phyloP scores from a whole-genome alignment of 805 yeast species.

The Kodamaea fukazawae region DNA sequence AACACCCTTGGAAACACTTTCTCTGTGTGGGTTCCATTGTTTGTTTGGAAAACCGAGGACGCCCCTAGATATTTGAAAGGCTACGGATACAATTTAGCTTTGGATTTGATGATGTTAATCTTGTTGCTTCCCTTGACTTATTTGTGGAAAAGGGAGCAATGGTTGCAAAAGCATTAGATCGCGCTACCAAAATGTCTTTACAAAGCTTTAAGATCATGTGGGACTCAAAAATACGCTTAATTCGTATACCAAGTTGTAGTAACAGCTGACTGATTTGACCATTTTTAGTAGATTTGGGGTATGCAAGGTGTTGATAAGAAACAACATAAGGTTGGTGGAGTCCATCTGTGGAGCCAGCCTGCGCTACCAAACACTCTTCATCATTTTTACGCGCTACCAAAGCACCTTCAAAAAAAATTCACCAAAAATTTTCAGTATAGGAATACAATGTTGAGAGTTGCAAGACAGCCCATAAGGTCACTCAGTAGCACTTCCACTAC shows the following conservation, averaged over 20 bases:
- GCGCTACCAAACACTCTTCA: background rate
- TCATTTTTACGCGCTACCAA: conserved; percentile 3
- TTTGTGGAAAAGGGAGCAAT: conserved; percentile 14
- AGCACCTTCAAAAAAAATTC: conserved; percentile 1
- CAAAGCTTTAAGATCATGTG: no score
- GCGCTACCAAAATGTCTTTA: no score
- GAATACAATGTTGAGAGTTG: conserved; percentile 7
- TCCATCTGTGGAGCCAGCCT: no score
- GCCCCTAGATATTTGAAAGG: conserved; percentile 25
- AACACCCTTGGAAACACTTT: conserved; percentile 22
- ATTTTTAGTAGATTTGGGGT: no score
- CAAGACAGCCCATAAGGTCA: conserved; percentile 11
- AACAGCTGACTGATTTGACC: no score
- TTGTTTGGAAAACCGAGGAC: conserved; percentile 25
- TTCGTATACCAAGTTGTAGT: no score
- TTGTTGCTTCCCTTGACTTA: conserved; percentile 23
- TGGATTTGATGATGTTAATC: conserved; percentile 12
- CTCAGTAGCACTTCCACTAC: conserved; percentile 8
- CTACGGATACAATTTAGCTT: conserved; percentile 20
- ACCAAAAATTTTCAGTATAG: conserved; percentile 8
- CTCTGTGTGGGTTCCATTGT: conserved; percentile 21
- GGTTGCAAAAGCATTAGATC: background rate
- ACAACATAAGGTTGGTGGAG: no score
- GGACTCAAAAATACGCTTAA: no score
- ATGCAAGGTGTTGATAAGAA: no score